Percentiles rank a stretch among this genome's conserved stretches.
Conservation (phyloP, 768 basidiomycete species). For the Hericium rajendrae region DNA sequence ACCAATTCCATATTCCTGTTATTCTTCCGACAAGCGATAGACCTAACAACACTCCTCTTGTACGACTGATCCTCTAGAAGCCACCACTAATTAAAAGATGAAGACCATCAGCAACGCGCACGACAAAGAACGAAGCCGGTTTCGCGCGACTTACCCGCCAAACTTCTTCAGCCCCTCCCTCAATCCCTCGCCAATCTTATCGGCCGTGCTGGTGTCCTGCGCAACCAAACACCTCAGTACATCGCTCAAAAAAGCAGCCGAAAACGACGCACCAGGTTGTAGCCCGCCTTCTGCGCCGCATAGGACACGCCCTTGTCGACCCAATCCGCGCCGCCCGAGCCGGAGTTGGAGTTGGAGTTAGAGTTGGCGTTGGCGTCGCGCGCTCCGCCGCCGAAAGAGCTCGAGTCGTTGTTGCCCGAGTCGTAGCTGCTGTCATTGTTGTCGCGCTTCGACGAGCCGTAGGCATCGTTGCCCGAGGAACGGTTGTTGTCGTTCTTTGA, state of each 20-base stretch:
- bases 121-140: neutral
- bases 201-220: constrained; percentile 27
- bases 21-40: neutral
- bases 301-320: constrained; percentile 29
- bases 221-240: no score
- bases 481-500: constrained; percentile 6
- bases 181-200: constrained; percentile 28
- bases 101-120: neutral
- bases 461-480: neutral
- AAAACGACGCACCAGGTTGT: constrained; percentile 31
- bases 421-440: constrained; percentile 8
- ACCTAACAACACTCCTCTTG: neutral
- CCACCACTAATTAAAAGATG: no score
- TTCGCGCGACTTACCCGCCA: constrained; percentile 2
- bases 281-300: constrained; percentile 32
- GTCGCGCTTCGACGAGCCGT: neutral
- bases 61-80: no score
- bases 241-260: neutral
- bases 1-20: neutral
- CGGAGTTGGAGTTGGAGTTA: constrained; percentile 13
- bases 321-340: constrained; percentile 20
- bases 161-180: constrained; percentile 10
- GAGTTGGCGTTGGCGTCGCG: constrained; percentile 5
- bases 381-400: neutral
- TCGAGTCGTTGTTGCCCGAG: constrained; percentile 8